phyloP scores from a whole-genome alignment of 2,329 filamentous ascomycete species.

The Verticillium klebahnii region DNA sequence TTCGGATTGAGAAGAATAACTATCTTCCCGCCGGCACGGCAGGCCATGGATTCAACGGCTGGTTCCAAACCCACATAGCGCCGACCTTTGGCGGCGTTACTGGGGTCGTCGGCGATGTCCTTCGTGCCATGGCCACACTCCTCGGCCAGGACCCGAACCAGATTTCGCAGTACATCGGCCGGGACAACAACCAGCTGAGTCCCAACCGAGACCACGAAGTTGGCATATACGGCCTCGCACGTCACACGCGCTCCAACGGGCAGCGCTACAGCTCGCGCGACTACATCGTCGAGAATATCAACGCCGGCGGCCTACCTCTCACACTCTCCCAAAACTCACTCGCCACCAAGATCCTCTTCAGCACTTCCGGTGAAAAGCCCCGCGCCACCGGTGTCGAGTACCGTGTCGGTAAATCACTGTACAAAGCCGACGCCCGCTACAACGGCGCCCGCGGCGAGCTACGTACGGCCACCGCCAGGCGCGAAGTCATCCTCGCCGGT shows the following conservation, averaged over 20 bases:
- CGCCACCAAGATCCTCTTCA: slow-evolving; percentile 26
- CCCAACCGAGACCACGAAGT: slow-evolving; percentile 19
- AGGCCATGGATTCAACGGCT: slow-evolving; percentile 47
- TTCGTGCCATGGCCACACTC: slow-evolving; percentile 1
- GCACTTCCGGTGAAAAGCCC: slow-evolving; percentile 1
- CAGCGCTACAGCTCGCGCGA: slow-evolving; percentile 21
- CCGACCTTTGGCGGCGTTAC: neutral
- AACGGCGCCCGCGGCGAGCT: slow-evolving; percentile 3
- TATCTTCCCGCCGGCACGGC: slow-evolving; percentile 31
- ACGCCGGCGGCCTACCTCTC: slow-evolving; percentile 31
- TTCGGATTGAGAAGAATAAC: slow-evolving; percentile 39
- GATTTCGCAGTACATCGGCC: slow-evolving; percentile 2
- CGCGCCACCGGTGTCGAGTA: slow-evolving; percentile 8
- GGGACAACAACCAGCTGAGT: slow-evolving; percentile 12
- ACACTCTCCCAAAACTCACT: slow-evolving; percentile 29
- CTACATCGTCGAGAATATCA: slow-evolving; percentile 5
- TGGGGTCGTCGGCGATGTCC: neutral
- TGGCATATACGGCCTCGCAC: slow-evolving; percentile 20
- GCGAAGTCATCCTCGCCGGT: slow-evolving; percentile 41
- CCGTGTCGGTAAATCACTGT: slow-evolving; percentile 14
- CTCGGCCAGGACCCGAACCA: slow-evolving; percentile 1
- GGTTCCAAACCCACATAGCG: slow-evolving; percentile 17
- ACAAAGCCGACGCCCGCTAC: slow-evolving; percentile 11
- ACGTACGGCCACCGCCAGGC: slow-evolving; percentile 13
- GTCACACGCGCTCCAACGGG: slow-evolving; percentile 21